Base-by-base conservation (phyloP, 495 filamentous ascomycete species). In the Daldinia decipiens region DNA sequence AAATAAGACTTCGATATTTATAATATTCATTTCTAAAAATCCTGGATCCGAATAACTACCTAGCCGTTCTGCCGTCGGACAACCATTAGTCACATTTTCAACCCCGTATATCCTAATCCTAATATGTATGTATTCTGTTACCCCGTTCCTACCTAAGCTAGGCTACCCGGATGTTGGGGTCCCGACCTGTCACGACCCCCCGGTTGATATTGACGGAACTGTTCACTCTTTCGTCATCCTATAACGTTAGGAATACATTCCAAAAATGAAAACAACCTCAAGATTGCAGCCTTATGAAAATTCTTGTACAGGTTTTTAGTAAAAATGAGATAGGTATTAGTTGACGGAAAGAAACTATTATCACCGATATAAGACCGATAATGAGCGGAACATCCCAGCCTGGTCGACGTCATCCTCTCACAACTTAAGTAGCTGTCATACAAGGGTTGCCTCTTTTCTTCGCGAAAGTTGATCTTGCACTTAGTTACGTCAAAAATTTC, bases 331-430 rank as follows among this genome's bases (percentile, higher is more conserved):
- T 19, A 21, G 17, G 21, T 19, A 19, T 15, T 47, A 40, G 3
- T 8, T 32, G 9, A 11, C 47, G 36, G 11, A 45, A 24, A 27
- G 17, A 5, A 45, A 24, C 11, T 31, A 26, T 17, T 60, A 65
- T 54, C 62, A 63, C 71, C 71, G 71, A 73, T 70, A 67, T 73
- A 73, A 67, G 71, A 66, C 71, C 71, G 71, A 31, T 62, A 68
- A 45, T 56, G 54, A 65, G 29, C 6, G 31, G 39, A 51, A 19
- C 21, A 59, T 50, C 65, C 51, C 21, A 29, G 59, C 62, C 24
- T 26, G 36, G 56, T 24, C 27, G 50, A 73, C 71, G 71, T 73
- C 71, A 73, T 69, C 38, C 53, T 63, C 65, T 68, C 15, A 72
- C 69, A 12, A 59, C 19, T 5, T 9, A 40, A 40, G 24, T 32